Percentiles rank a stretch among this genome's conserved stretches.
Conservation (phyloP, 202 grass and related monocot genomes). For the Panicum hallii region DNA sequence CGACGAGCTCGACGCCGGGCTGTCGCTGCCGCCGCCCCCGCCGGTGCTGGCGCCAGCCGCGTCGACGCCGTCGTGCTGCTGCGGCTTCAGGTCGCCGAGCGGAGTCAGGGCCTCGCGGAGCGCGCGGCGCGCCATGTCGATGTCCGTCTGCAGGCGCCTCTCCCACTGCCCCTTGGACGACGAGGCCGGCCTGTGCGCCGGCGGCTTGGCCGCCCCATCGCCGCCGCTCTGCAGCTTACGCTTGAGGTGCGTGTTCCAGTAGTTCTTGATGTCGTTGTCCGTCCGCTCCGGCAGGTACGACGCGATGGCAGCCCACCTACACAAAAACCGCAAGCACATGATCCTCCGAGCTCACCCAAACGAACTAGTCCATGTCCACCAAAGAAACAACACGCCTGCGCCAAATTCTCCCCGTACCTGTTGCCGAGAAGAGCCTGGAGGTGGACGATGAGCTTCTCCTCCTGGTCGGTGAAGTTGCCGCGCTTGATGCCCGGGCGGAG, state of each 20-base stretch:
- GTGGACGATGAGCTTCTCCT: slow-evolving; percentile 89
- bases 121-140: slow-evolving; percentile 70
- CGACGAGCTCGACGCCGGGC: slow-evolving; percentile 55
- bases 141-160: slow-evolving; percentile 72
- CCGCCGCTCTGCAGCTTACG: slow-evolving; percentile 46
- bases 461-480: slow-evolving; percentile 74
- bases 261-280: slow-evolving; percentile 99
- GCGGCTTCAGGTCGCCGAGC: slow-evolving; percentile 43
- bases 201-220: slow-evolving; percentile 29
- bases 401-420: slow-evolving; percentile 34
- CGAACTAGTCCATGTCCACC: not conserved
- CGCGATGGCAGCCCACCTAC: slow-evolving; percentile 91
- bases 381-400: not conserved
- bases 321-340: not conserved
- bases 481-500: slow-evolving; percentile 85
- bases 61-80: not conserved
- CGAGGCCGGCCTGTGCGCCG: slow-evolving; percentile 46
- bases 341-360: not conserved
- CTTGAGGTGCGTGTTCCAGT: slow-evolving; percentile 98
- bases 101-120: slow-evolving; percentile 74
- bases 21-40: slow-evolving; percentile 1
- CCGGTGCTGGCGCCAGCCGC: not conserved
- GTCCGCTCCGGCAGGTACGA: slow-evolving; percentile 92
- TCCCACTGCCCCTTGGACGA: slow-evolving; percentile 84
- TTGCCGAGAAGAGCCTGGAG: slow-evolving; percentile 82